Evolutionary conservation across 495 filamentous ascomycete species (phyloP).

Genomic region (Tuber calosporum): DNA sequence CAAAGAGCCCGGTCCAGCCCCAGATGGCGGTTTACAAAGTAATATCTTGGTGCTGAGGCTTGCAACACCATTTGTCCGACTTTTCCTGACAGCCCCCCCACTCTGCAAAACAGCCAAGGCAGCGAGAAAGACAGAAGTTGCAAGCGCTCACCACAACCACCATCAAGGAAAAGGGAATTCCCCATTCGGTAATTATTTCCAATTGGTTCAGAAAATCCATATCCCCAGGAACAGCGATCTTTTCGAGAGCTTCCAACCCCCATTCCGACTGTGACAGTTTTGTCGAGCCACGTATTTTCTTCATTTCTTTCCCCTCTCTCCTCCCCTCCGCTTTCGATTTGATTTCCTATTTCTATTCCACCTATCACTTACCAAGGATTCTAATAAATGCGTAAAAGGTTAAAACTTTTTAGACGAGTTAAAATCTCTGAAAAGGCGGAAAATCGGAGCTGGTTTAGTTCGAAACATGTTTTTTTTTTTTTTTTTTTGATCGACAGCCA

Average conservation of each 20-base stretch:
- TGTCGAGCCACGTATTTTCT: slow-evolving; percentile 34
- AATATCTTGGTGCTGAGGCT: slow-evolving; percentile 15
- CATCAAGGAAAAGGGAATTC: slow-evolving; percentile 9
- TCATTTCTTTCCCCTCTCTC: not conserved
- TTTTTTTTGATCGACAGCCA: not conserved
- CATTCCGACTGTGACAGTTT: slow-evolving; percentile 8
- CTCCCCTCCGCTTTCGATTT: not conserved
- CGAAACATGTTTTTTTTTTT: not conserved
- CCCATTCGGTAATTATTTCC: slow-evolving; percentile 24
- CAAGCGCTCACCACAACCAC: not conserved
- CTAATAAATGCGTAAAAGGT: not conserved
- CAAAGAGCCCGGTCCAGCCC: not conserved
- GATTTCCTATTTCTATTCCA: not conserved
- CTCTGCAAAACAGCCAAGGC: slow-evolving; percentile 16
- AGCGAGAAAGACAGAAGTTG: not conserved
- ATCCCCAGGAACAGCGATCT: slow-evolving; percentile 22
- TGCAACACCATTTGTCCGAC: slow-evolving; percentile 23
- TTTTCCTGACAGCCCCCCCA: slow-evolving; percentile 27
- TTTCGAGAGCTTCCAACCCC: not conserved
- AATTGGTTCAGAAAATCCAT: not conserved
- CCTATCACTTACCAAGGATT: not conserved
- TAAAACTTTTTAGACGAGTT: not conserved
- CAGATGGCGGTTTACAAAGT: slow-evolving; percentile 8
- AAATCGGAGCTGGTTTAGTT: slow-evolving; percentile 1
- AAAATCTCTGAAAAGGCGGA: not conserved